Evolutionary conservation across 2,329 filamentous ascomycete species (phyloP).

Genomic region (Pleurostoma richardsiae): DNA sequence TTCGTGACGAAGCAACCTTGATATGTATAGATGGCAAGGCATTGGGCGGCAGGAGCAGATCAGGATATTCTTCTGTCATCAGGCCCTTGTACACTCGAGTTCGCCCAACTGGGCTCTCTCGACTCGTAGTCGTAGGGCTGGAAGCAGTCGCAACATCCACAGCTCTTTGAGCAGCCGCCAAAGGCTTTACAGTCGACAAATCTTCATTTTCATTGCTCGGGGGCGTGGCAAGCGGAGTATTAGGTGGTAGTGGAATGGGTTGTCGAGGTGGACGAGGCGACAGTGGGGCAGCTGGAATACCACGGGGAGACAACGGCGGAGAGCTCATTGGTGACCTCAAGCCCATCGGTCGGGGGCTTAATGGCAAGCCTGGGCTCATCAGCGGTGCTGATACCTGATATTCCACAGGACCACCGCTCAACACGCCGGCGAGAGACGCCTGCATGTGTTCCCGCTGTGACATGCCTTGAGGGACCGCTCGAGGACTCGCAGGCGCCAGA

Average conservation of each 20-base stretch:
- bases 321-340: slow-evolving; percentile 52
- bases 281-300: slow-evolving; percentile 27
- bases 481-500: slow-evolving; percentile 32
- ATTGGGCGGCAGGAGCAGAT: slow-evolving; percentile 80
- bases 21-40: slow-evolving; percentile 81
- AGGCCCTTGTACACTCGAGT: slow-evolving; percentile 69
- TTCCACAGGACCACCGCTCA: slow-evolving; percentile 29
- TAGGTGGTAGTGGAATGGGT: slow-evolving; percentile 66
- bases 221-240: slow-evolving; percentile 60
- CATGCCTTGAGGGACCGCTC: slow-evolving; percentile 21
- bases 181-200: slow-evolving; percentile 33
- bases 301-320: slow-evolving; percentile 66
- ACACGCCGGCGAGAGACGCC: slow-evolving; percentile 47
- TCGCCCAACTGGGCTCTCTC: slow-evolving; percentile 33
- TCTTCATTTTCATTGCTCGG: slow-evolving; percentile 31
- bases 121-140: slow-evolving; percentile 23
- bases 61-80: slow-evolving; percentile 80
- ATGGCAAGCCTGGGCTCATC: slow-evolving; percentile 55
- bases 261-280: slow-evolving; percentile 72
- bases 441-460: slow-evolving; percentile 33
- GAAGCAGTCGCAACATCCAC: slow-evolving; percentile 10
- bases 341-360: slow-evolving; percentile 51
- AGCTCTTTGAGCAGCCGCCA: slow-evolving; percentile 18
- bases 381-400: slow-evolving; percentile 29
- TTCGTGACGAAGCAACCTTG: slow-evolving; percentile 86